Percentiles rank a stretch among this genome's conserved stretches.
phyloP scores from a whole-genome alignment of 73 alveolate species.

The Tetrahymena borealis region DNA sequence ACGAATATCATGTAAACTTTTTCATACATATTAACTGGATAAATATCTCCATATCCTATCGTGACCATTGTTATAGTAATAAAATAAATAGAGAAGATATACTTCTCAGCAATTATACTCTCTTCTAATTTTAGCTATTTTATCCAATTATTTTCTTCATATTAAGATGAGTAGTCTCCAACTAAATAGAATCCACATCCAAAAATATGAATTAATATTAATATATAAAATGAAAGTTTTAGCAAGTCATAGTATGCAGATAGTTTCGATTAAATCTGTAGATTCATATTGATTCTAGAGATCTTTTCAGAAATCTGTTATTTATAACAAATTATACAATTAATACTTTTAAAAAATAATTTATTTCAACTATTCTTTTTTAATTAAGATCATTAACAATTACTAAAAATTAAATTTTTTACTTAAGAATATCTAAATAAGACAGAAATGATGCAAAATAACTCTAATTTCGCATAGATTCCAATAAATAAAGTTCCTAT shows the following conservation, averaged over 20 bases:
- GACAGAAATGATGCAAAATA: background rate
- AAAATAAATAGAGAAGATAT: slow-evolving; percentile 49
- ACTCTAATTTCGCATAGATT: background rate
- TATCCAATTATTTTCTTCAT: slow-evolving; percentile 8
- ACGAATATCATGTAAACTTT: slow-evolving; percentile 43
- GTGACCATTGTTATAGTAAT: slow-evolving; percentile 63
- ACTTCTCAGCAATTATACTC: background rate
- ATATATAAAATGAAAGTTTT: background rate
- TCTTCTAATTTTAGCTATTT: background rate
- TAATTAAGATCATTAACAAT: no score
- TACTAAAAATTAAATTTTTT: background rate
- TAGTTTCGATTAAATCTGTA: background rate
- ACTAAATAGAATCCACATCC: slow-evolving; percentile 34
- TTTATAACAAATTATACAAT: background rate
- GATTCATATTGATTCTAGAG: background rate
- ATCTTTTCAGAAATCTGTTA: background rate
- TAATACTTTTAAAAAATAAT: background rate
- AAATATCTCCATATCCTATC: slow-evolving; percentile 77
- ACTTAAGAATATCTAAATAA: background rate
- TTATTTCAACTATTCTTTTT: no score
- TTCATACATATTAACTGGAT: slow-evolving; percentile 49
- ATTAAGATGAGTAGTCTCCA: slow-evolving; percentile 12
- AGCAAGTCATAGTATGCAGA: background rate
- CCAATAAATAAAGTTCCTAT: background rate
- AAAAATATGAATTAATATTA: slow-evolving; percentile 12